Conservation (phyloP, 2,329 filamentous ascomycete genomes). For the Xylaria sp. region DNA sequence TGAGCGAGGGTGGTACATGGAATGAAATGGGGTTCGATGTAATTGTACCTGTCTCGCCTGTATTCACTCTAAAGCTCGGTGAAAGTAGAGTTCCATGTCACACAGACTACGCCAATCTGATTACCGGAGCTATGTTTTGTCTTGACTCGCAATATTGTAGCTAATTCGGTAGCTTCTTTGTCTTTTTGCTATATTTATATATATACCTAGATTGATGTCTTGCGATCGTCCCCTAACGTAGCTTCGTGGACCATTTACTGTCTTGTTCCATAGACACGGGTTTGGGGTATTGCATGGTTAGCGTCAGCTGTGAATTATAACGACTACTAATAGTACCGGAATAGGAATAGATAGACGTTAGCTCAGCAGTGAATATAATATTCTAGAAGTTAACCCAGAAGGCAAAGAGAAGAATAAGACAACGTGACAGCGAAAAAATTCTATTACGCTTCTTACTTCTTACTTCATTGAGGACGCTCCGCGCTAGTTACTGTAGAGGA, state of each 20-base stretch:
- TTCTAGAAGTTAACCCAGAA: neutral
- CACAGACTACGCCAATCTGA: neutral
- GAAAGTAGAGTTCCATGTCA: constrained; percentile 7
- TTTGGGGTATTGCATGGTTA: constrained; percentile 21
- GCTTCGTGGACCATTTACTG: neutral
- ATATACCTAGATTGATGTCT: neutral
- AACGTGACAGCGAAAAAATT: constrained; percentile 10
- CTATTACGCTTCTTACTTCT: neutral
- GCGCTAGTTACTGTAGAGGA: too few species aligned
- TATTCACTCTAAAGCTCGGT: neutral
- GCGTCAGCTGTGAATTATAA: constrained; percentile 8
- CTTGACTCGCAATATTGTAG: neutral
- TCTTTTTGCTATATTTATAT: neutral
- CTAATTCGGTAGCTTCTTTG: neutral
- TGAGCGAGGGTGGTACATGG: neutral
- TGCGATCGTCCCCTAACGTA: neutral
- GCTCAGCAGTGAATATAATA: constrained; percentile 6
- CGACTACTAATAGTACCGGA: constrained; percentile 6
- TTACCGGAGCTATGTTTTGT: neutral
- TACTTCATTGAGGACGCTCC: neutral
- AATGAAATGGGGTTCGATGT: neutral
- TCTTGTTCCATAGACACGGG: constrained; percentile 23
- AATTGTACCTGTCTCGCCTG: neutral
- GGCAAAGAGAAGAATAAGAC: neutral
- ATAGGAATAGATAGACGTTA: constrained; percentile 7